Evolutionary conservation across 495 filamentous ascomycete genomes (phyloP), one percentile per base, ranked within the genome.

Genomic region (Penicillium turbatum): DNA sequence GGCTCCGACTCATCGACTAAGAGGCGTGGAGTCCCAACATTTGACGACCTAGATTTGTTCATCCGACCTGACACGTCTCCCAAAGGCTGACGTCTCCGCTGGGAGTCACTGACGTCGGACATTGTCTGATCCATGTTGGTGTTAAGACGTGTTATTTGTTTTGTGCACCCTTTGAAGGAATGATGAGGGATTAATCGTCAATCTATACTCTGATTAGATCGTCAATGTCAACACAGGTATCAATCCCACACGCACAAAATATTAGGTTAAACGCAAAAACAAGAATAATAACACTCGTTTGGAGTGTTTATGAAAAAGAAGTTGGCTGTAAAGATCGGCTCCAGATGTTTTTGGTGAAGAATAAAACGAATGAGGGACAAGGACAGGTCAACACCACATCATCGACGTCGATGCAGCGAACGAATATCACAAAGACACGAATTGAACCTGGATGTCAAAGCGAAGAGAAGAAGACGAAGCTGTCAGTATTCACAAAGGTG

Each of bases 51-150:
- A 38, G 57, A 57, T 42, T 79, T 72, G 62, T 79, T 81, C 16
- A 72, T 59, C 59, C 73, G 64, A 46, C 69, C 71, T 5, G 75
- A 73, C 8, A 72, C 73, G 57, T 83, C 81, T 31, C 61, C 65
- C 24, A 83, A 65, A 6, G 80, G 79, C 38, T 77, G 65, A 41
- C 77, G 77, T 49, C 70, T 68, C 12, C 59, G 61, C 44, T 59
- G 54, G 36, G 61, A 44, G 51, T 62, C 57, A 29, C 50, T 54
- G 15, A 50, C 29, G 26, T 65, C 60, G 48, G 47, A 38, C 53
- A 65, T 62, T 19, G 43, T 48, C 5, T 57, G 56, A 30, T 62
- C 57, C 58, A 67, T 62, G 40, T 38, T 19, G 10, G 16, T 13
- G 35, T 19, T 9, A 6, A 15, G 2, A 15, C 5, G 11, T 30